phyloP scores from a whole-genome alignment of 2,329 filamentous ascomycete genomes.

The Pseudogymnoascus verrucosus region DNA sequence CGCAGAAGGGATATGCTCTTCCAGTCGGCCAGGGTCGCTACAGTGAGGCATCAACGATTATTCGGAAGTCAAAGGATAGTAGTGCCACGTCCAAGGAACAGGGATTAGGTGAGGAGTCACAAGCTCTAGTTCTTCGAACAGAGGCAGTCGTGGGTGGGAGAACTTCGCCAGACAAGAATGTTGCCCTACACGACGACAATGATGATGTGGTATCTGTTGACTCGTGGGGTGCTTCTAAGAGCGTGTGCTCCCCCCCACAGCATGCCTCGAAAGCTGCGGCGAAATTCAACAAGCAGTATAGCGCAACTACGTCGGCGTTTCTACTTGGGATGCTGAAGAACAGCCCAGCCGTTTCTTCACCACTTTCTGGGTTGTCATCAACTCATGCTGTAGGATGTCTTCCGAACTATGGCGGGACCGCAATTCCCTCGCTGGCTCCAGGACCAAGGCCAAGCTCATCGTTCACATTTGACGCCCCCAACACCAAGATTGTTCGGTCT shows the following conservation, averaged over 20 bases:
- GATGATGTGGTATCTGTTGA: constrained; percentile 15
- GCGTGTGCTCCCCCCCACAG: background rate
- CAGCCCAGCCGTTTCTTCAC: constrained; percentile 12
- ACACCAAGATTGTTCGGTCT: background rate
- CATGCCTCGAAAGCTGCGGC: background rate
- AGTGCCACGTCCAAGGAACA: constrained; percentile 8
- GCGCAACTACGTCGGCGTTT: background rate
- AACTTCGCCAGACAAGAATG: background rate
- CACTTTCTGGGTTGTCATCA: constrained; percentile 25
- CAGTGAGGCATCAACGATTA: constrained; percentile 7
- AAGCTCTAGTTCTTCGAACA: constrained; percentile 6
- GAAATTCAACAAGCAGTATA: background rate
- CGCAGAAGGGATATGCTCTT: constrained; percentile 31
- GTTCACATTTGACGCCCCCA: background rate
- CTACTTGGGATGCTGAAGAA: constrained; percentile 28
- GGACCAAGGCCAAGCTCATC: background rate
- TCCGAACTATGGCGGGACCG: constrained; percentile 27
- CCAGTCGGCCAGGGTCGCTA: constrained; percentile 4
- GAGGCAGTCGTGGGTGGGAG: background rate
- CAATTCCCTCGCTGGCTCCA: constrained; percentile 26
- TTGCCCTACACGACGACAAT: constrained; percentile 8
- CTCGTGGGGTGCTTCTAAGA: constrained; percentile 16
- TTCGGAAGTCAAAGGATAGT: constrained; percentile 9
- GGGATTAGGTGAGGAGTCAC: constrained; percentile 9
- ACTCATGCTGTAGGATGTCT: constrained; percentile 27